Conservation (phyloP, 345 rosid genomes). For the Salix exigua region DNA sequence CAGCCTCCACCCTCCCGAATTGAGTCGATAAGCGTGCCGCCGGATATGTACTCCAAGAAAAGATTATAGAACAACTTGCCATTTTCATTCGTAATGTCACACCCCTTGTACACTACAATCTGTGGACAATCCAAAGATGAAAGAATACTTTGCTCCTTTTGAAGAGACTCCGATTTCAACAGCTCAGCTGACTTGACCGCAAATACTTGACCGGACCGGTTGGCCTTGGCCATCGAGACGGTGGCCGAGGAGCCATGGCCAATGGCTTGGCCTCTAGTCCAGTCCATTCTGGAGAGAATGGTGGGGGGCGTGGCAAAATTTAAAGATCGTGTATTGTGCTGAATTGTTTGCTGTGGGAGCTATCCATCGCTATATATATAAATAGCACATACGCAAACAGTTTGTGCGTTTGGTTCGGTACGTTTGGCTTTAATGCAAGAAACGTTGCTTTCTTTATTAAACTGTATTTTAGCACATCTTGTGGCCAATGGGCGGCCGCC, state of each 20-base stretch:
- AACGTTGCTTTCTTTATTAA: not conserved
- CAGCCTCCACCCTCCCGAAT: slow-evolving; percentile 36
- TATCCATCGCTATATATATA: not conserved
- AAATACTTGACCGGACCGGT: slow-evolving; percentile 30
- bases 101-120: slow-evolving; percentile 63
- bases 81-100: slow-evolving; percentile 42
- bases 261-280: slow-evolving; percentile 49
- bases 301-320: not conserved
- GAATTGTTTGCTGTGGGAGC: not conserved
- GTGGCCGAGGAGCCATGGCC: slow-evolving; percentile 59
- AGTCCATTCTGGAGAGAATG: slow-evolving; percentile 32
- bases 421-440: slow-evolving; percentile 25
- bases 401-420: slow-evolving; percentile 1
- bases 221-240: slow-evolving; percentile 37
- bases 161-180: slow-evolving; percentile 32
- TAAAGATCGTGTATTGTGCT: not conserved
- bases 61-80: slow-evolving; percentile 54
- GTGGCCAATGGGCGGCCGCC: slow-evolving; percentile 48
- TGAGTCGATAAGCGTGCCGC: slow-evolving; percentile 53
- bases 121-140: slow-evolving; percentile 47
- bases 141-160: slow-evolving; percentile 37
- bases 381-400: not conserved
- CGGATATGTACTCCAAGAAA: slow-evolving; percentile 59
- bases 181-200: slow-evolving; percentile 56
- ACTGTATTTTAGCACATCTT: not conserved